Evolutionary conservation across 306 rosid species (phyloP), one percentile per base, ranked within the genome.

Genomic region (Carpinus viminea): DNA sequence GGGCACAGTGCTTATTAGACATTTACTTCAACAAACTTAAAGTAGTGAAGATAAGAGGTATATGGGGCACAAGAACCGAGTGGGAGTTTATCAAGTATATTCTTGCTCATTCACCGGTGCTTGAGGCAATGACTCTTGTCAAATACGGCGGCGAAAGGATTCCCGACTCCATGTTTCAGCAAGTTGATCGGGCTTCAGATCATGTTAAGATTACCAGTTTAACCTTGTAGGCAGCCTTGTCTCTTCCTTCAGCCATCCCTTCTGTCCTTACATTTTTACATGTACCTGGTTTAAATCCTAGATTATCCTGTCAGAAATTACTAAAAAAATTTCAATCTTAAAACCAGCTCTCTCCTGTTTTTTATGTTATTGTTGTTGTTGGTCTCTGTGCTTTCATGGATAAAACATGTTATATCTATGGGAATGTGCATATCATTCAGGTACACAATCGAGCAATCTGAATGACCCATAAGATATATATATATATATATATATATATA

Each of bases 51-150:
- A 26, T 68, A 31, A 68, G 54, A 73, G 77, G 83, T n/a, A 16
- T 57, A 13, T 16, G 21, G 16, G 31, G 34, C 13, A 18, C 61
- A 13, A 3, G 10, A 31, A 24, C 17, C 15, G 80, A 51, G 47
- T 41, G 28, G 21, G 28, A 51, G 20, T 72, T 70, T 24, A 18
- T 79, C 52, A 46, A 50, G 76, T 62, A 41, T 28, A 50, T 69
- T 36, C 76, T 74, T 73, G 76, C 57, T 52, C 66, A 28, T 36
- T 83, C 83, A 0, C 83, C 77, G 0, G 26, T 28, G 74, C 83
- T 83, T 0, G 46, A 83, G 81, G 17, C 12, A 12, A 11, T 78
- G 73, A 70, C 62, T 34, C 8, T 75, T 5, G 72, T 59, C 12
- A 47, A 54, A 15, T 75, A 68, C 0, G 24, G 56, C 20, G 20